A percentile compares a stretch with the other conserved stretches of the same genome.
These are phyloP conservation scores for Pneumocystis wakefieldiae DNA, from an alignment of 1,139 yeast species.

Conservation along the genomic window DNA sequence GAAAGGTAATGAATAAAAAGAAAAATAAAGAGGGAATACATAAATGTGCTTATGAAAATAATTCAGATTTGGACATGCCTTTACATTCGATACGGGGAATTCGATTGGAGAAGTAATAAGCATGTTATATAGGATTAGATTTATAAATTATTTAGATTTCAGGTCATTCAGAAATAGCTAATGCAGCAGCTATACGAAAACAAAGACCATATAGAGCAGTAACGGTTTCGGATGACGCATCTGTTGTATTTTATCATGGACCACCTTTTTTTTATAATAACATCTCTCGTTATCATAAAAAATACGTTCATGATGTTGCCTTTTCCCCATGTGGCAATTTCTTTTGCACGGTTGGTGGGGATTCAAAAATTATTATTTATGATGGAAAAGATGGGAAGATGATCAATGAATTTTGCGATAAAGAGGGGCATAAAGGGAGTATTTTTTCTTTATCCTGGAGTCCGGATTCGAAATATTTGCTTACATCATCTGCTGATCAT, in stretches of 20 bases:
- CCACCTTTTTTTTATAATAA: constrained; percentile 82
- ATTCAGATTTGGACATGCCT: constrained; percentile 60
- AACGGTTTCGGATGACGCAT: constrained; percentile 79
- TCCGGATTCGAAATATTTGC: constrained; percentile 41
- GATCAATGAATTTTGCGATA: constrained; percentile 33
- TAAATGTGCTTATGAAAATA: not conserved
- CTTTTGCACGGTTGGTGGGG: constrained; percentile 77
- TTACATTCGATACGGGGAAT: constrained; percentile 88
- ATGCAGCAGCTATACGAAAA: constrained; percentile 75
- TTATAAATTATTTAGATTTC: constrained; percentile 32
- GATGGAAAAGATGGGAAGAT: constrained; percentile 82
- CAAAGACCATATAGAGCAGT: constrained; percentile 87
- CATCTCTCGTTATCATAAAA: constrained; percentile 59
- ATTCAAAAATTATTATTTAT: constrained; percentile 58
- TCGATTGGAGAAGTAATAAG: constrained; percentile 63
- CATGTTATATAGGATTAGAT: too few relatives aligned
- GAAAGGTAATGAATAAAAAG: constrained; percentile 32
- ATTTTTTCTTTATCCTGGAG: constrained; percentile 66
- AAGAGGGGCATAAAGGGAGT: constrained; percentile 52
- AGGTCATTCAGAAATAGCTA: constrained; percentile 78
- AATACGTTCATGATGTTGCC: constrained; percentile 65
- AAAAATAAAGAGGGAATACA: not conserved
- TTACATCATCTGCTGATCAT: constrained; percentile 72
- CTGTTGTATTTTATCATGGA: constrained; percentile 72
- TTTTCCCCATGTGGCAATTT: constrained; percentile 59